phyloP scores from a whole-genome alignment of 2,329 filamentous ascomycete genomes.

The Fusarium sp. region DNA sequence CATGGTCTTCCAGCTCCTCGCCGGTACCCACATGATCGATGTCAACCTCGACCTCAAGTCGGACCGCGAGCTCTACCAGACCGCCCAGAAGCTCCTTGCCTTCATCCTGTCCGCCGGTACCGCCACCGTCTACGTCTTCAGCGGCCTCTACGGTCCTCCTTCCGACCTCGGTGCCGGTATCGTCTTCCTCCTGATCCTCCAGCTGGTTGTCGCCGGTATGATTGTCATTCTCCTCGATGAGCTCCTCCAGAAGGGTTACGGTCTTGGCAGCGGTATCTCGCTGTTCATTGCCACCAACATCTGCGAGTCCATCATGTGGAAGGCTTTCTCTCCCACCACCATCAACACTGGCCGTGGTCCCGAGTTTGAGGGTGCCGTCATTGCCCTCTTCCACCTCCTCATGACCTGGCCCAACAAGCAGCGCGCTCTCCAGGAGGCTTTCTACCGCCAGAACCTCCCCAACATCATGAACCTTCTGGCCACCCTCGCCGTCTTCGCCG shows the following conservation, averaged over 20 bases:
- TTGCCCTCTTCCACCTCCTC: constrained; percentile 96
- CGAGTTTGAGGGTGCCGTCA: constrained; percentile 98
- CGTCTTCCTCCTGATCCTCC: constrained; percentile 97
- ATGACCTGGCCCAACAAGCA: constrained; percentile 99
- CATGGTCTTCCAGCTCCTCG: constrained; percentile 99
- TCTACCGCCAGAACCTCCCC: constrained; percentile 99
- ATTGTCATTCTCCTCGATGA: constrained; percentile 99
- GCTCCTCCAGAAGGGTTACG: constrained; percentile 99
- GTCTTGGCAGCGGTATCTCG: constrained; percentile 97
- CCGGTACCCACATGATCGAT: constrained; percentile 99
- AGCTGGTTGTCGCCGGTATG: constrained; percentile 96
- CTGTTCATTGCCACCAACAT: constrained; percentile 99
- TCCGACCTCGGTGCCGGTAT: constrained; percentile 97
- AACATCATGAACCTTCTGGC: constrained; percentile 99
- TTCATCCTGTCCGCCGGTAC: constrained; percentile 98
- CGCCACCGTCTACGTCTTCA: constrained; percentile 98
- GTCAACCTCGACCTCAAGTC: constrained; percentile 99
- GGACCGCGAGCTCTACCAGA: constrained; percentile 99
- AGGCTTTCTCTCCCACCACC: constrained; percentile 98
- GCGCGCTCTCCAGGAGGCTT: constrained; percentile 96
- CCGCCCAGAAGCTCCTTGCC: constrained; percentile 97
- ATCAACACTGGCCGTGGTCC: constrained; percentile 99
- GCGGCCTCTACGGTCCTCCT: constrained; percentile 95
- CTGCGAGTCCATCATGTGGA: constrained; percentile 99
- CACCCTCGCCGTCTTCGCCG: constrained; percentile 92